Conservation (phyloP, 805 yeast genomes). For the Pichia pseudocactophila region DNA sequence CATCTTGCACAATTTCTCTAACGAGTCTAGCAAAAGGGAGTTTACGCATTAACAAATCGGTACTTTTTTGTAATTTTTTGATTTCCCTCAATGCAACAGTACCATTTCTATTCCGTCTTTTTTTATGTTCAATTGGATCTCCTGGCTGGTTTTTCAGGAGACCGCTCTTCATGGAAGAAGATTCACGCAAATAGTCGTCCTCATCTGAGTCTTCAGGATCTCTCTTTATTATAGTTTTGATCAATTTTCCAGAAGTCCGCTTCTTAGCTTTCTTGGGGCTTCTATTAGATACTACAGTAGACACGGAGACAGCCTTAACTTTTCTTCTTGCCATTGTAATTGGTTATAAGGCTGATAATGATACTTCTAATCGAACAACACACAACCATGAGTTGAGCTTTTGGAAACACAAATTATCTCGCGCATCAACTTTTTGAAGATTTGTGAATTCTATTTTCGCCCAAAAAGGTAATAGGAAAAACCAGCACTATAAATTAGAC, state of each 20-base stretch:
- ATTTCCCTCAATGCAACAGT: slow-evolving; percentile 61
- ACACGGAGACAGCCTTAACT: slow-evolving; percentile 1
- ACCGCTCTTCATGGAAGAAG: slow-evolving; percentile 20
- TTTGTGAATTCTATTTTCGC: background rate
- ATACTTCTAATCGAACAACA: too few relatives aligned
- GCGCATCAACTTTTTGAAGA: background rate
- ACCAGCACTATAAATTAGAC: background rate
- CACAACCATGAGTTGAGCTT: too few relatives aligned
- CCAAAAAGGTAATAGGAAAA: background rate
- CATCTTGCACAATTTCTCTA: slow-evolving; percentile 61
- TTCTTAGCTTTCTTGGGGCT: background rate
- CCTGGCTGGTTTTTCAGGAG: slow-evolving; percentile 45
- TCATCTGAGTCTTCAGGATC: slow-evolving; percentile 8
- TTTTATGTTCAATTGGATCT: slow-evolving; percentile 34
- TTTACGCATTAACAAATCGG: slow-evolving; percentile 59
- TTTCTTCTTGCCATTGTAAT: slow-evolving; percentile 7
- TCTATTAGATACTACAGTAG: background rate
- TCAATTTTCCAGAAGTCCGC: background rate
- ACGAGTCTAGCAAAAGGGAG: slow-evolving; percentile 73
- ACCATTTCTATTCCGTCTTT: slow-evolving; percentile 49
- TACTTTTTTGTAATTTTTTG: slow-evolving; percentile 54
- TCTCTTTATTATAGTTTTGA: slow-evolving; percentile 1
- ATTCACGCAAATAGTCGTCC: background rate
- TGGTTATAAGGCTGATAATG: too few relatives aligned
- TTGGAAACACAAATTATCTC: too few relatives aligned